Evolutionary conservation across 129 eudicot species (phyloP).

Genomic region (Sambucus nigra): DNA sequence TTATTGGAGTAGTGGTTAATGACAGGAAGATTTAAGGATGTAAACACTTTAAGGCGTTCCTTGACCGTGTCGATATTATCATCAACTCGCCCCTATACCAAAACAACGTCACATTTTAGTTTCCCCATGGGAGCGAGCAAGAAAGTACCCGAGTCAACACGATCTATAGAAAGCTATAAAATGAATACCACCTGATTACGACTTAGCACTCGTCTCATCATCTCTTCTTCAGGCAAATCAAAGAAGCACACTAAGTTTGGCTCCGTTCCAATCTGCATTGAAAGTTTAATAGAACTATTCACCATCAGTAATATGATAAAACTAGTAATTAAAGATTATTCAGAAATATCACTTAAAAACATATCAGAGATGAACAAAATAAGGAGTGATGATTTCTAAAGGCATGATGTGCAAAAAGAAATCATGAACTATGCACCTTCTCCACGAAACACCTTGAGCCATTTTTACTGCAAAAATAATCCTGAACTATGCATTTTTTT

Average conservation of each 20-base stretch:
- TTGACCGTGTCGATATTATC: conserved; percentile 74
- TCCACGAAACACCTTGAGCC: conserved; percentile 69
- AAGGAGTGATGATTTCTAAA: too few relatives aligned
- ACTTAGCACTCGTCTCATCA: conserved; percentile 78
- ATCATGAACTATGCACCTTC: too few relatives aligned
- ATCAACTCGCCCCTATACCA: conserved; percentile 77
- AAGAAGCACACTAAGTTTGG: conserved; percentile 85
- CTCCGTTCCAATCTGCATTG: conserved; percentile 67
- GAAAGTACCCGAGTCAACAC: neutral
- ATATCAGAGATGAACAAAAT: neutral
- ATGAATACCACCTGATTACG: conserved; percentile 60
- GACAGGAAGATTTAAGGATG: conserved; percentile 69
- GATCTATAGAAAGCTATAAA: neutral
- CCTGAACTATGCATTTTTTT: too few relatives aligned
- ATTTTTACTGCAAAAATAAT: too few relatives aligned
- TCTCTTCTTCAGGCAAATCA: conserved; percentile 84
- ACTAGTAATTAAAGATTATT: too few relatives aligned
- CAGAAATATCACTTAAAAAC: neutral
- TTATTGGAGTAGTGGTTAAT: conserved; percentile 60
- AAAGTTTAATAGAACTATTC: neutral
- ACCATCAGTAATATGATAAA: too few relatives aligned
- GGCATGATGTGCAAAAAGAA: too few relatives aligned
- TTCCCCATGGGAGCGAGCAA: neutral
- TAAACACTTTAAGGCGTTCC: conserved; percentile 77
- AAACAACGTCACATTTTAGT: conserved; percentile 7